Base-by-base conservation (phyloP, 2,329 filamentous ascomycete genomes). In the Metarhizium brunneum region DNA sequence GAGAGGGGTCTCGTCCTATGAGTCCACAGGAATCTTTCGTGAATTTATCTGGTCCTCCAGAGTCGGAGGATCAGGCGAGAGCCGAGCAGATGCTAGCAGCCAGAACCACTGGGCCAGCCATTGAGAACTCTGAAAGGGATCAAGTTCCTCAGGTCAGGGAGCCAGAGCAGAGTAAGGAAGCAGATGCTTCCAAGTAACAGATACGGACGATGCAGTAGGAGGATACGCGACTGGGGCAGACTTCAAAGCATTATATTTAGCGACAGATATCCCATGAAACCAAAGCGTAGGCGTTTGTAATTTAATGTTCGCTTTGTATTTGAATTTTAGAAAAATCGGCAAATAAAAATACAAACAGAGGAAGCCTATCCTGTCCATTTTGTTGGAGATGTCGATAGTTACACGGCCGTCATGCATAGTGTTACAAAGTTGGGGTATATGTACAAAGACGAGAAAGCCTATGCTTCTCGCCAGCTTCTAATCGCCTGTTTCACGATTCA, bases 61-160 rank as follows among this genome's bases (percentile, higher is more conserved):
- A 50, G 11, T 18, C 47, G 2, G 54, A 54, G 2, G 47, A 59
- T 29, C 47, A 18, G n/a, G 54, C 38, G 7, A 58, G 43, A 14
- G 53, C 54, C 8, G 61, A 62, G 25, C 50, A 57, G 6, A 56
- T 53, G 30, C 51, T 54, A 20, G 56, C 52, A 3, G 52, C 45
- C 13, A 52, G 57, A 13, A 42, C 55, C 2, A 61, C 61, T 14
- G 68, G 76, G 40, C 76, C 76, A 18, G 68, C 63, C 1, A 53
- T 84, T 32, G 81, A 85, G 58, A 76, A 76, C 0, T 80, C 82
- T 1, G 73, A 53, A 14, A 25, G 68, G 13, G 75, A 79, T 58
- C 66, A 73, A 5, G 59, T 76, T 50, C 71, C 74, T 1, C 66
- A 58, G 40, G 60, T 56, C 0, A 66, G 68, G 54, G 55, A 54